These are phyloP conservation scores for Poronia punctata DNA, from an alignment of 495 filamentous ascomycete species.

Conservation along the genomic window DNA sequence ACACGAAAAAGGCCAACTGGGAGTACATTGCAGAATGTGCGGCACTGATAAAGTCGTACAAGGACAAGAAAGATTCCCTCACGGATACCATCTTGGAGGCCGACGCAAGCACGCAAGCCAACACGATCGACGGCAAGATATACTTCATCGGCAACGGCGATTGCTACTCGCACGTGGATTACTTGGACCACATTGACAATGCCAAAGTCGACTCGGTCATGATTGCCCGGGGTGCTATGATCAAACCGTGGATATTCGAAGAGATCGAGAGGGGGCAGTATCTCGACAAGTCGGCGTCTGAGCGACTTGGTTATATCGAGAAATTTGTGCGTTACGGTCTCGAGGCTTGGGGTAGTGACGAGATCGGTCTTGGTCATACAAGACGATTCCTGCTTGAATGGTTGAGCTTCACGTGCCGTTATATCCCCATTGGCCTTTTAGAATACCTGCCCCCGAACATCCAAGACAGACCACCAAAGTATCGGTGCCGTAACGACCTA, in stretches of 20 bases:
- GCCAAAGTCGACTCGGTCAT: constrained; percentile 81
- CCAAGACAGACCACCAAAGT: constrained; percentile 81
- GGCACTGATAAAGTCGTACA: constrained; percentile 71
- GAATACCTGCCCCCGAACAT: constrained; percentile 80
- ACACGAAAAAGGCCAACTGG: constrained; percentile 87
- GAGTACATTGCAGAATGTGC: constrained; percentile 85
- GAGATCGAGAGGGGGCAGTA: constrained; percentile 90
- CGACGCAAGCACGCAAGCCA: constrained; percentile 55
- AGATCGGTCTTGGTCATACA: constrained; percentile 83
- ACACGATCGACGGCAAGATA: constrained; percentile 50
- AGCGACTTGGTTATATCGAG: constrained; percentile 78
- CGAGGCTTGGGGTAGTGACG: constrained; percentile 90
- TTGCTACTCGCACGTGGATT: constrained; percentile 87
- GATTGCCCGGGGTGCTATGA: constrained; percentile 82
- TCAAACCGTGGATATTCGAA: constrained; percentile 98
- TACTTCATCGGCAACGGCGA: constrained; percentile 97
- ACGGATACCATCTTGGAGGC: constrained; percentile 71
- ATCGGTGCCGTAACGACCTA: constrained; percentile 75
- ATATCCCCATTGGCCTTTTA: constrained; percentile 82
- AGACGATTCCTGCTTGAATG: constrained; percentile 89
- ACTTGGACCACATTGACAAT: constrained; percentile 67
- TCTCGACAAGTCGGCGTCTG: constrained; percentile 83
- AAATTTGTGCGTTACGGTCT: constrained; percentile 86
- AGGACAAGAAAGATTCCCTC: constrained; percentile 51
- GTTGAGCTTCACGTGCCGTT: constrained; percentile 84